Conservation (phyloP, 1,284 basidiomycete species). For the Fomes fomentarius region DNA sequence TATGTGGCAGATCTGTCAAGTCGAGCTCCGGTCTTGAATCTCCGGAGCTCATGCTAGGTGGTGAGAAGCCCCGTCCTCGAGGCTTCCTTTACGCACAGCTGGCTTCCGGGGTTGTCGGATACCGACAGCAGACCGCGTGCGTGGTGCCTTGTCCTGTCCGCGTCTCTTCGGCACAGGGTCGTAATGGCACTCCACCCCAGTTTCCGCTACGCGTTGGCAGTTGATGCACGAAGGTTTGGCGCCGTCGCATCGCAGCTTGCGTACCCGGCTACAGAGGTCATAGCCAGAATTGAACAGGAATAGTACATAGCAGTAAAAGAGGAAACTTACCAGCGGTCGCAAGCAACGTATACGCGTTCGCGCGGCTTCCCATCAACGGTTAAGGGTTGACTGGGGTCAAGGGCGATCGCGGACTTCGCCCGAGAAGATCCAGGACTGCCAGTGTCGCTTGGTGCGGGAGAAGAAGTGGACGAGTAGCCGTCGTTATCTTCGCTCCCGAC, state of each 20-base stretch:
- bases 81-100: neutral
- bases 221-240: constrained; percentile 28
- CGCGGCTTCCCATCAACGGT: constrained; percentile 23
- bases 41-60: neutral
- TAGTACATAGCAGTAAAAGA: neutral
- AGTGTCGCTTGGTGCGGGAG: constrained; percentile 6
- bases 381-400: constrained; percentile 18
- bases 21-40: neutral
- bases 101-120: constrained; percentile 12
- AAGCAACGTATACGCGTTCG: constrained; percentile 21
- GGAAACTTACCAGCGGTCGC: constrained; percentile 18
- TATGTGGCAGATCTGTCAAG: neutral
- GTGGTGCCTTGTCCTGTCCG: constrained; percentile 22
- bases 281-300: neutral
- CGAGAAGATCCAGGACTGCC: constrained; percentile 1
- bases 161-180: constrained; percentile 15
- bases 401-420: constrained; percentile 10
- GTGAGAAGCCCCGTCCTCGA: neutral
- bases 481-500: constrained; percentile 4
- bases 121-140: constrained; percentile 22
- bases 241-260: constrained; percentile 34
- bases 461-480: neutral
- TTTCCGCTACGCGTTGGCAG: constrained; percentile 23
- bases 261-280: constrained; percentile 12
- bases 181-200: constrained; percentile 15